Conservation (phyloP, 192 early-diverging fungal genomes). For the Coemansia sp. region DNA sequence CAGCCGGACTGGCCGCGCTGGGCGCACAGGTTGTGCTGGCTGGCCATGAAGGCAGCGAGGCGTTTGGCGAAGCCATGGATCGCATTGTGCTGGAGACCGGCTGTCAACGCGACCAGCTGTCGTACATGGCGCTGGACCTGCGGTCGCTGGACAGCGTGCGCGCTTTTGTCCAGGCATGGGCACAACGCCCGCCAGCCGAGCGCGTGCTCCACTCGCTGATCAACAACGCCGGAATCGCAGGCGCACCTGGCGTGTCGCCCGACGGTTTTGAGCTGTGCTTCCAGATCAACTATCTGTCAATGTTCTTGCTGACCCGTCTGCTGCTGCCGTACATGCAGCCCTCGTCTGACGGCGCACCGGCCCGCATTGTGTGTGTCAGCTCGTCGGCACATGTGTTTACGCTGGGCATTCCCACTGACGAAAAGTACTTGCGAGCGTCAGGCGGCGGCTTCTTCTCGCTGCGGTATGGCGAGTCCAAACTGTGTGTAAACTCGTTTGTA, state of each 20-base stretch:
- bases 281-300: constrained; percentile 53
- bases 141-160: constrained; percentile 46
- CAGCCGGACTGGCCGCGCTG: constrained; percentile 37
- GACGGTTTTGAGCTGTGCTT: constrained; percentile 55
- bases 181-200: constrained; percentile 13
- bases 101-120: constrained; percentile 31
- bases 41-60: constrained; percentile 37
- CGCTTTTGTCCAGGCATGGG: constrained; percentile 22
- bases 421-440: constrained; percentile 24
- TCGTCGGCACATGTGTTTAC: constrained; percentile 43
- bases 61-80: constrained; percentile 47
- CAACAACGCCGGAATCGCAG: constrained; percentile 52
- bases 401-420: constrained; percentile 47
- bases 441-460: constrained; percentile 49
- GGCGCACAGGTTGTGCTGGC: constrained; percentile 46
- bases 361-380: constrained; percentile 48
- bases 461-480: constrained; percentile 50
- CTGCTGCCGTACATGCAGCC: constrained; percentile 29
- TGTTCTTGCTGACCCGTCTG: constrained; percentile 48
- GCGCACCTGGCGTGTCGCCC: constrained; percentile 41
- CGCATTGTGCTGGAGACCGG: constrained; percentile 39
- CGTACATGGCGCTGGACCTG: constrained; percentile 49
- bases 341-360: constrained; percentile 7
- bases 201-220: constrained; percentile 25
- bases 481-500: constrained; percentile 48